These are phyloP conservation scores for Gaertneriomyces sp. DNA, from an alignment of 192 early-diverging fungal species.

Conservation along the genomic window DNA sequence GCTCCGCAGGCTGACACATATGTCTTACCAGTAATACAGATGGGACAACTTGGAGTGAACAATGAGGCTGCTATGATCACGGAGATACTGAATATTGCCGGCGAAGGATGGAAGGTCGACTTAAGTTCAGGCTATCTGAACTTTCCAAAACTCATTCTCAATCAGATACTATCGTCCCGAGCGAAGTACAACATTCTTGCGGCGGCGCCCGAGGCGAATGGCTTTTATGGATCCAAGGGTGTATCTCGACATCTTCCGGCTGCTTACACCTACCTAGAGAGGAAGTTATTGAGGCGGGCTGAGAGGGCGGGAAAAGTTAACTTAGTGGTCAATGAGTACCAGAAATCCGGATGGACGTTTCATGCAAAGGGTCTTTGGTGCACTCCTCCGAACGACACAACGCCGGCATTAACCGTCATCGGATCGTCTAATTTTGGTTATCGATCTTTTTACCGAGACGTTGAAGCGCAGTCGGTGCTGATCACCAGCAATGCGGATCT, in stretches of 20 bases:
- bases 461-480: conserved; percentile 82
- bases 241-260: conserved; percentile 83
- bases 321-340: conserved; percentile 70
- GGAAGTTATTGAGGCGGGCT: conserved; percentile 55
- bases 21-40: conserved; percentile 80
- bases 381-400: conserved; percentile 40
- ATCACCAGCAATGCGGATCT: conserved; percentile 60
- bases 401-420: conserved; percentile 70
- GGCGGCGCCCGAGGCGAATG: conserved; percentile 91
- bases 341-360: conserved; percentile 82
- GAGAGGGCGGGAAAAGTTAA: conserved; percentile 23
- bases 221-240: conserved; percentile 82
- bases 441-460: conserved; percentile 82
- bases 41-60: conserved; percentile 72
- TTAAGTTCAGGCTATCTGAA: conserved; percentile 95
- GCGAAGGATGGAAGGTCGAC: conserved; percentile 55
- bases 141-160: conserved; percentile 67
- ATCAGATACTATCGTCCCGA: conserved; percentile 54
- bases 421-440: conserved; percentile 94
- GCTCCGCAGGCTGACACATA: conserved; percentile 18
- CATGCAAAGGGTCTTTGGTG: conserved; percentile 96
- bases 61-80: conserved; percentile 73
- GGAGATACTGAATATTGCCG: conserved; percentile 57
- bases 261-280: conserved; percentile 86
- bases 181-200: conserved; percentile 71